These are phyloP conservation scores for Auxenochlorella pyrenoidosa DNA, from an alignment of 139 green algal species.

Conservation along the genomic window DNA sequence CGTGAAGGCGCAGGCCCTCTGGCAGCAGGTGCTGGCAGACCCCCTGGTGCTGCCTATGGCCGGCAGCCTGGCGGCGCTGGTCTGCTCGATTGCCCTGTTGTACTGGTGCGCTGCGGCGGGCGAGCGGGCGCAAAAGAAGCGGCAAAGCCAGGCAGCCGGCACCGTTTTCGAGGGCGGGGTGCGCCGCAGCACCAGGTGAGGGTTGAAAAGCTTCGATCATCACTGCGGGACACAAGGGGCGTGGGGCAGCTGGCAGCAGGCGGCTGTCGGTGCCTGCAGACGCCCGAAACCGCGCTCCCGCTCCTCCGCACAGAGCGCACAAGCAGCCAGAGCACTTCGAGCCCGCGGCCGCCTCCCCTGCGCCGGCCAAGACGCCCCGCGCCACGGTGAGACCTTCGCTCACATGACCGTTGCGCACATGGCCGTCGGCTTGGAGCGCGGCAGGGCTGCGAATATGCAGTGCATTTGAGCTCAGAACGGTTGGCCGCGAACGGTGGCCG, in stretches of 20 bases:
- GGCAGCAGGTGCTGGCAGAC: slow-evolving; percentile 3
- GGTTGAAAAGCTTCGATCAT: neutral
- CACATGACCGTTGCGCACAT: neutral
- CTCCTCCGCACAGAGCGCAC: neutral
- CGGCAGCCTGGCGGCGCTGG: slow-evolving; percentile 12
- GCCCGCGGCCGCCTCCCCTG: neutral
- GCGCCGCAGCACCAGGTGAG: slow-evolving; percentile 22
- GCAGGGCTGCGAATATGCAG: too few species aligned
- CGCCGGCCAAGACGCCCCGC: slow-evolving; percentile 19
- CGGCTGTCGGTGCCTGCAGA: neutral
- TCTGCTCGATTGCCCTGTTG: slow-evolving; percentile 25
- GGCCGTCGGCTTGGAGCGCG: neutral
- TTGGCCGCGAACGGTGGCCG: neutral
- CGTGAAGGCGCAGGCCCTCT: neutral
- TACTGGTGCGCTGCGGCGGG: slow-evolving; percentile 4
- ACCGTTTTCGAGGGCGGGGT: slow-evolving; percentile 23
- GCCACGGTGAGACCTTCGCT: neutral
- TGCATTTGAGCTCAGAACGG: neutral
- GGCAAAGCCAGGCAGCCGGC: neutral
- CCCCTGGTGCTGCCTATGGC: slow-evolving; percentile 20
- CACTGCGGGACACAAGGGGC: too few species aligned
- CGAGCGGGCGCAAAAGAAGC: slow-evolving; percentile 2
- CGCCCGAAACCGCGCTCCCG: too few species aligned
- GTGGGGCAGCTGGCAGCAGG: neutral
- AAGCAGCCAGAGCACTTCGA: slow-evolving; percentile 22